Base-by-base conservation (phyloP, 2,329 filamentous ascomycete species). In the Aspergillus sp. region DNA sequence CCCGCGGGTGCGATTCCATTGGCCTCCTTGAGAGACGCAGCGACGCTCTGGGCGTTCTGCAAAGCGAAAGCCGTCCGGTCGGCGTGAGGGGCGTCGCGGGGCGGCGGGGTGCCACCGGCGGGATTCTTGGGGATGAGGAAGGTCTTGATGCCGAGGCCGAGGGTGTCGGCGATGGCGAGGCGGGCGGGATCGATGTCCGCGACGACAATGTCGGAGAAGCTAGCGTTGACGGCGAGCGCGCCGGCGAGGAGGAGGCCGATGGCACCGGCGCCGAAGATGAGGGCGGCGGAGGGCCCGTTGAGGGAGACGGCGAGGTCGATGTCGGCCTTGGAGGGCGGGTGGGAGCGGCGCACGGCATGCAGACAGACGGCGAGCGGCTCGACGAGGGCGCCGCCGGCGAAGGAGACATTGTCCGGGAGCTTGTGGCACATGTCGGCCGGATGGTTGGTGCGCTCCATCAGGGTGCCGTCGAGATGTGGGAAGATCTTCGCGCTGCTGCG, bases 381-480 rank as follows among this genome's bases (percentile, higher is more conserved):
- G 8, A 84, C 69, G 9, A 86, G 70, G 2, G 83, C 83, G 11
- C 82, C 83, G 11, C 82, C 73, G 33, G 81, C 76, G 50, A 82
- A 73, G 4, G 76, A 77, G 47, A 85, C 72, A 33, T 72, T 68
- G 0, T 76, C 71, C 0, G 82, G 82, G 1, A 85, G 71, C 65
- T 76, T 77, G 57, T 86, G 81, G 65, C 81, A 84, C 80, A 82
- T 81, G 32, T 73, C 70, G 2, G 80, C 81, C 0, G 83, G 82
- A 62, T 86, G 83, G 60, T 85, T 85, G 49, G 84, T 82, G 47
- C 76, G 69, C 50, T 82, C 79, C 70, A 85, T 83, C 57, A 86
- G 68, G 26, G 83, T 86, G n/a, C 83, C 83, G 64, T 86, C 83
- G 26, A 81, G 77, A 63, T 85, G 83, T 5, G 82, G 82, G 62